Conservation (phyloP, 257 asterid species). For the Solanum dulcamara region DNA sequence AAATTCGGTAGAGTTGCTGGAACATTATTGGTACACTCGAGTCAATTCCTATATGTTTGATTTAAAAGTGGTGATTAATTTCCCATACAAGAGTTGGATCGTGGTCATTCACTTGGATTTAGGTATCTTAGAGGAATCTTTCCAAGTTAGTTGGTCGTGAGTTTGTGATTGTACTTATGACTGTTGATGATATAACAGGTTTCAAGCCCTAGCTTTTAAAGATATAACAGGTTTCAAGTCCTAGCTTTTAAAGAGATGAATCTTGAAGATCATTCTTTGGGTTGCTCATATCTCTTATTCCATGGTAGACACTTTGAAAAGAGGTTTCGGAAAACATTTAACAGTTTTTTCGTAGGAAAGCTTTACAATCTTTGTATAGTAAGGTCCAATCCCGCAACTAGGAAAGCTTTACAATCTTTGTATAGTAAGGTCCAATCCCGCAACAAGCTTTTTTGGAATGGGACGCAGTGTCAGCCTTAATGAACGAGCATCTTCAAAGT, state of each 20-base stretch:
- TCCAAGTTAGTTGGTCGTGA: not conserved
- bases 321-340: not conserved
- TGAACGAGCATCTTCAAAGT: not conserved
- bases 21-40: not conserved
- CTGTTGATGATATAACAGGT: not conserved
- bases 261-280: not conserved
- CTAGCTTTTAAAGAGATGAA: not conserved
- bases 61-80: not conserved
- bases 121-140: not conserved
- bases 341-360: not conserved
- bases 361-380: not conserved
- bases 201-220: not conserved
- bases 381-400: not conserved
- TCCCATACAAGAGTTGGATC: not conserved
- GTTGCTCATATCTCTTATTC: not conserved
- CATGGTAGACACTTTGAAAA: not conserved
- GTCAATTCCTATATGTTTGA: not conserved
- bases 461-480: not conserved
- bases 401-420: not conserved
- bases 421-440: not conserved
- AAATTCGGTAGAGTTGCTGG: not conserved
- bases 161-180: not conserved
- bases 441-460: not conserved
- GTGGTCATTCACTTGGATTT: not conserved
- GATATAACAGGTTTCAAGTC: not conserved